phyloP scores from a whole-genome alignment of 164 flowering plant genomes.

The Nelumbo lutea region DNA sequence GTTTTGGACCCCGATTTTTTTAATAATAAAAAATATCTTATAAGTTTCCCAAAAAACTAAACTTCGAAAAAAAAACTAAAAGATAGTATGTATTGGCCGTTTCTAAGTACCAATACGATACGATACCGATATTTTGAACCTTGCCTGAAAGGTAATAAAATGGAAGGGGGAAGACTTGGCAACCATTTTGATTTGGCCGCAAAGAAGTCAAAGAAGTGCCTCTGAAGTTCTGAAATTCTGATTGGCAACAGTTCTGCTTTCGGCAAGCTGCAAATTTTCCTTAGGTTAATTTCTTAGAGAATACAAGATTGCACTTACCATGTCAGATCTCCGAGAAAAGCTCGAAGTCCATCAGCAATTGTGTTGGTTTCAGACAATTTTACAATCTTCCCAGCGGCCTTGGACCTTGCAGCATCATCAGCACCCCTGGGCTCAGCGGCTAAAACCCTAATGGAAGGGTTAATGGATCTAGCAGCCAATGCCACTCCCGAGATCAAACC shows the following conservation, averaged over 20 bases:
- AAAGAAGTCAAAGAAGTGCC: background rate
- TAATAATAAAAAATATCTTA: no score
- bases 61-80: no score
- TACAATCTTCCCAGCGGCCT: conserved; percentile 62
- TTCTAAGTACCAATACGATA: no score
- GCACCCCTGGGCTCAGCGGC: conserved; percentile 96
- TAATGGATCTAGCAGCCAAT: conserved; percentile 84
- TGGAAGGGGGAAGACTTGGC: no score
- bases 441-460: conserved; percentile 64
- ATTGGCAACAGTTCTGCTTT: background rate
- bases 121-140: no score
- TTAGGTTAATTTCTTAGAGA: background rate
- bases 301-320: conserved; percentile 43
- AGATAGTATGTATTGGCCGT: no score
- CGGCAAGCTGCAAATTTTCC: background rate
- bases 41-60: no score
- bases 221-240: background rate
- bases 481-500: conserved; percentile 91
- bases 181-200: no score
- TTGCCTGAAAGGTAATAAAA: no score
- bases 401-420: conserved; percentile 88
- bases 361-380: conserved; percentile 61
- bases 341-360: conserved; percentile 93
- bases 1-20: no score
- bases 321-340: conserved; percentile 74